phyloP scores from a whole-genome alignment of 768 basidiomycete species.

The Boletus rufocinnamomeus region DNA sequence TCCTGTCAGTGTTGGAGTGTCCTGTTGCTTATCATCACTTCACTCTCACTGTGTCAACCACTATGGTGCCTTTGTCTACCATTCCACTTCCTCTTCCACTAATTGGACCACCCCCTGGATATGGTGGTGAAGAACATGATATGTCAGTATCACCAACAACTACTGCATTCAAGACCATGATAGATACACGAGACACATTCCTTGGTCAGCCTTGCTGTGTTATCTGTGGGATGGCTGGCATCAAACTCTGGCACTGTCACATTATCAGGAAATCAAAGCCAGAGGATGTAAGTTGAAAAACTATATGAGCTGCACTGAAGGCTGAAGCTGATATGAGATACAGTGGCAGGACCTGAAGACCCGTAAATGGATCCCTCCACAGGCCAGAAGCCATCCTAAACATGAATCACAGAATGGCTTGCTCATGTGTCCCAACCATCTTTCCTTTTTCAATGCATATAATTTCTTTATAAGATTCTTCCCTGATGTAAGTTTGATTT shows the following conservation, averaged over 20 bases:
- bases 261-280: neutral
- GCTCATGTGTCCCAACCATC: neutral
- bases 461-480: neutral
- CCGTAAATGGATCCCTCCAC: neutral
- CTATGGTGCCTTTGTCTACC: no score
- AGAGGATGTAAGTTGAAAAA: neutral
- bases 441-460: rapidly evolving
- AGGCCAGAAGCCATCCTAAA: neutral
- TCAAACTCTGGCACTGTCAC: neutral
- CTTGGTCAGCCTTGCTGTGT: neutral
- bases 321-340: neutral
- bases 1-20: no score
- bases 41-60: no score
- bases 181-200: neutral
- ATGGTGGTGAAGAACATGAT: no score
- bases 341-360: neutral
- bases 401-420: neutral
- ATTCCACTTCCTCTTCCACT: no score
- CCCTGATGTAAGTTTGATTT: neutral
- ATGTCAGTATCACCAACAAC: neutral
- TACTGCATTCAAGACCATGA: neutral
- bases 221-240: neutral
- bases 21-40: no score
- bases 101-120: no score
- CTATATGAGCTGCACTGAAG: neutral